Percentiles rank a stretch among this genome's conserved stretches.
Conservation (phyloP, 331 rosid species). For the Acacia pycnantha region DNA sequence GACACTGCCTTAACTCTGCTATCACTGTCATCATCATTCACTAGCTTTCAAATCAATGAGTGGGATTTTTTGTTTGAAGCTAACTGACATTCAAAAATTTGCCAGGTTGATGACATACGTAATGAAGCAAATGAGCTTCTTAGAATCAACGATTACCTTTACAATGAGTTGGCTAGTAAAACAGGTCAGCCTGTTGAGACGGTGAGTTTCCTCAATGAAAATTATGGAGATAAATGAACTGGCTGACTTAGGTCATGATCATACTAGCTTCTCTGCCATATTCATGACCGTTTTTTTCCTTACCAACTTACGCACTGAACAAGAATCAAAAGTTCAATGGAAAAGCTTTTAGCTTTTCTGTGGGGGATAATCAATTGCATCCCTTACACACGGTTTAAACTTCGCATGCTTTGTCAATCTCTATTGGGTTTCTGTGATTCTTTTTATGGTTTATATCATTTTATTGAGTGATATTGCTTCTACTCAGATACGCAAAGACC, state of each 20-base stretch:
- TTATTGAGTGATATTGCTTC: constrained; percentile 1
- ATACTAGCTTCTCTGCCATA: not conserved
- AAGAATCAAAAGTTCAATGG: not conserved
- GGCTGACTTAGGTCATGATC: not conserved
- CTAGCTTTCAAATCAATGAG: not conserved
- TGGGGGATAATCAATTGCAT: not conserved
- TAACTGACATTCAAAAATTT: constrained; percentile 13
- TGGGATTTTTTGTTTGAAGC: constrained; percentile 15
- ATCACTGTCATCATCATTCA: constrained; percentile 17
- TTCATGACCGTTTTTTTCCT: not conserved
- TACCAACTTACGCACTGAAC: not conserved
- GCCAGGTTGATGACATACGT: constrained; percentile 84
- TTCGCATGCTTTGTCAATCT: constrained; percentile 3
- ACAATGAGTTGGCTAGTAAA: constrained; percentile 61
- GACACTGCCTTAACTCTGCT: constrained; percentile 19
- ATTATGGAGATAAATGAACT: constrained; percentile 23
- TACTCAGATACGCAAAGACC: constrained; percentile 69
- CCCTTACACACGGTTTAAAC: constrained; percentile 6
- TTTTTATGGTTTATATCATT: constrained; percentile 10
- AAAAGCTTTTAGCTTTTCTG: constrained; percentile 20
- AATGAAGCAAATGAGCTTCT: constrained; percentile 93
- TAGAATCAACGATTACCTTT: constrained; percentile 80
- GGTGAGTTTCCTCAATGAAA: constrained; percentile 50
- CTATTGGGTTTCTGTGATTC: not conserved
- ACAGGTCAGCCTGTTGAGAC: constrained; percentile 90